Base-by-base conservation (phyloP, 805 yeast genomes). In the Starmerella davenportii region DNA sequence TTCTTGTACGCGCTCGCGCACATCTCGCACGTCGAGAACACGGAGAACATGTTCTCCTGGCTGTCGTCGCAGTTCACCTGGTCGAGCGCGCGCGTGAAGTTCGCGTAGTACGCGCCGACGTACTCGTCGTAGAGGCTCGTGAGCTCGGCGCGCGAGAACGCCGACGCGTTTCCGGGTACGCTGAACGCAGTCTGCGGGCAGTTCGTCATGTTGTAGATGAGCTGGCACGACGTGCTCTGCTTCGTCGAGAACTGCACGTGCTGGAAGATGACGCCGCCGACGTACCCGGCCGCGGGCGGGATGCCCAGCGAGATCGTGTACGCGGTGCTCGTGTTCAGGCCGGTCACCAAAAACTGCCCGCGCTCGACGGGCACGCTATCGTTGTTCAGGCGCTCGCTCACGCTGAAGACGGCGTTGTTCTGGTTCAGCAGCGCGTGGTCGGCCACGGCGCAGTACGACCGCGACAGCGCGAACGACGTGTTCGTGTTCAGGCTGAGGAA, bases 131-230 rank as follows among this genome's bases (percentile, higher is more conserved):
- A 87, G 16, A 69, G 50, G 0, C 46, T 27, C 2, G 65, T 62
- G 23, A 75, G 53, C 4, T 58, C 58, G 27, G 52, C 53, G 3
- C 49, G 43, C 2, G 57, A 56, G 23, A 59, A 59, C 3, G 52
- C 43, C 1, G 61, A 43, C 1, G 69, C 51, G 36, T 60, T 60
- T 4, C 64, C 63, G 0, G 96, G 96, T 0, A 80, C 94, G 0
- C 93, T 68, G 58, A 85, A 87, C 1, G 94, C 90, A 19, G 87
- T 92, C 34, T 71, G 69, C 23, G 64, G 56, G 56, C 98, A 87
- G 51, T 84, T 84, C 2, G 70, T 74, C 42, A 87, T 62, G 42
- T 72, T 78, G 53, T 70, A 81, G 15, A 84, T 69, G 36, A 85
- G 58, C 43, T 76, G 70, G 55, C 98, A 87, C 1, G 79, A 64